Base-by-base conservation (phyloP, 192 early-diverging fungal species). In the Pilaira anomala region DNA sequence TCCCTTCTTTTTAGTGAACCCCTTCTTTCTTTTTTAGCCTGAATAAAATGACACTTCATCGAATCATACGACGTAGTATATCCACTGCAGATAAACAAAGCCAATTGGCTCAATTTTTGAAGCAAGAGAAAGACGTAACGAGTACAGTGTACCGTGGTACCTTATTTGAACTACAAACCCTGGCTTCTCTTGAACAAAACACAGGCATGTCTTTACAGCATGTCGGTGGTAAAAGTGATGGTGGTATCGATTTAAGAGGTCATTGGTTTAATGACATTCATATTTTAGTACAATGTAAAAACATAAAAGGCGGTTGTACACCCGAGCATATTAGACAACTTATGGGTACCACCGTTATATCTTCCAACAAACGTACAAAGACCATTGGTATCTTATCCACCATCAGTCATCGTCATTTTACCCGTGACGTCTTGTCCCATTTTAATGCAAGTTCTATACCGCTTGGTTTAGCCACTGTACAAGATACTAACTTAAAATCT, bases 201-300 rank as follows among this genome's bases (percentile, higher is more conserved):
- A 48, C 52, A 42, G 60, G 60, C 13, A 62, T 68, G 59, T 11
- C 54, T 4, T 36, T 68, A 7, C 44, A 33, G n/a, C 66, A 62
- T 21, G 60, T 48, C 18, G 66, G 66, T 6, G 66, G 66, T n/a
- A 30, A 44, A 12, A 39, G 52, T 1, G 66, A 68, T 33, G 49
- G 66, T 28, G 66, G 66, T 6, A 53, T 68, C n/a, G 66, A 68
- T 33, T 29, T 68, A 6, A 40, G 59, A n/a, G 66, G 66, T 12
- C 25, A 22, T 26, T 68, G 66, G 66, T 45, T 53, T 24, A 21
- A 54, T 33, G 40, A 65, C 63, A 48, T 26, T 36, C 3, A n/a
- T 45, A 16, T 68, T 18, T 41, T 68, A 24, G 50, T 60, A 16
- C 66, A 68, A 24, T 68, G 66, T 21, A 68, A 68, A 26, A 44